Conservation (phyloP, 371 early-diverging fungal species). For the Lichtheimia ramosa region DNA sequence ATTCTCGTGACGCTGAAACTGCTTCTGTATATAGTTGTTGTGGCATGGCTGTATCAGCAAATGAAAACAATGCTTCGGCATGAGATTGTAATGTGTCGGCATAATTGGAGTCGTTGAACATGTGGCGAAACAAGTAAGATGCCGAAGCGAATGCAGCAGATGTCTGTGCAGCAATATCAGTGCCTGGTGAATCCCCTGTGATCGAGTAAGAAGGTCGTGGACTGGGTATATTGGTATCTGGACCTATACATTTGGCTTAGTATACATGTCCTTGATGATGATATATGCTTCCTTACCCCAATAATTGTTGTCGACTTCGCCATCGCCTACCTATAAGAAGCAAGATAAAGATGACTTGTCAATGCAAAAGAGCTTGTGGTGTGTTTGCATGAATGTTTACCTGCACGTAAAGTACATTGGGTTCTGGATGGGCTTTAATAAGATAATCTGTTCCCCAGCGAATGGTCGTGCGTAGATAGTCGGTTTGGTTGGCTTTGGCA, state of each 20-base stretch:
- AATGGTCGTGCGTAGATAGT: slow-evolving; percentile 43
- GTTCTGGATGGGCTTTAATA: slow-evolving; percentile 59
- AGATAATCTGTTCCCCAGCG: slow-evolving; percentile 69
- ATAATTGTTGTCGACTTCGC: slow-evolving; percentile 28
- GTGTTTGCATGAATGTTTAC: slow-evolving; percentile 7
- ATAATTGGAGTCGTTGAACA: slow-evolving; percentile 55
- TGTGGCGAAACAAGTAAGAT: slow-evolving; percentile 43
- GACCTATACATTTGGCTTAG: slow-evolving; percentile 8
- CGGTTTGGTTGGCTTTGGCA: slow-evolving; percentile 38
- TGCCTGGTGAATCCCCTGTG: slow-evolving; percentile 36
- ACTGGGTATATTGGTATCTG: slow-evolving; percentile 34
- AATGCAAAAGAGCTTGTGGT: too few species aligned
- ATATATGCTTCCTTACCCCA: slow-evolving; percentile 18
- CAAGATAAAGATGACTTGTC: too few species aligned
- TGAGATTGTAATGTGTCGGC: slow-evolving; percentile 26
- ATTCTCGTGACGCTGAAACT: slow-evolving; percentile 41
- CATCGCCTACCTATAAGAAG: slow-evolving; percentile 23
- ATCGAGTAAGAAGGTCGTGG: slow-evolving; percentile 45
- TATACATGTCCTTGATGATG: background rate
- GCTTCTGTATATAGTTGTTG: slow-evolving; percentile 52
- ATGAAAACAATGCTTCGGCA: slow-evolving; percentile 42
- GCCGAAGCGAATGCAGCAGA: slow-evolving; percentile 53
- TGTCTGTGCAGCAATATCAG: slow-evolving; percentile 47
- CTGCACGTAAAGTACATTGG: slow-evolving; percentile 43
- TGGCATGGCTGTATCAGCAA: slow-evolving; percentile 55